Base-by-base conservation (phyloP, 306 rosid species). In the Quercus bicolor region DNA sequence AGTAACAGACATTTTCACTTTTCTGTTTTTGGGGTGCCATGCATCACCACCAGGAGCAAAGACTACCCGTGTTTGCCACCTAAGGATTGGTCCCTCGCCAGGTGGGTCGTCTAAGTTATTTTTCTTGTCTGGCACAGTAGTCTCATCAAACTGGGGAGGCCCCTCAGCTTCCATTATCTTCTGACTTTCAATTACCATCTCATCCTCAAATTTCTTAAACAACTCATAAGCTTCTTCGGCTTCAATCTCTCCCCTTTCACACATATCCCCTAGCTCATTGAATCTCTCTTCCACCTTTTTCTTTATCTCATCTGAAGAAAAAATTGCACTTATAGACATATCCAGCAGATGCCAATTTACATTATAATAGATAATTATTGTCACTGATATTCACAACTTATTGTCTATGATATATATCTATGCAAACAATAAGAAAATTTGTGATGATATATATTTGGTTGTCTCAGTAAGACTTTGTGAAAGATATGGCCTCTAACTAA, bases 41-140 rank as follows among this genome's bases (percentile, higher is more conserved):
- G 99, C 95, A 90, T 95, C 94, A 60, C 94, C 97, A 31, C 99
- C 99, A 21, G 99, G 98, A 80, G 92, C 89, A 89, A 96, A 90
- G 75, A 96, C 98, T 74, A 87, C 90, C 61, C 98, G 84, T 61
- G 93, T 86, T 82, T 78, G 90, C 99, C 98, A 96, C 70, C 93
- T 80, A 80, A 96, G 96, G 78, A 96, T 91, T 4, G 99, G 99
- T 26, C 99, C 99, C 79, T 93, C 99, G 2, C 98, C 99, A 5
- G 96, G 93, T 34, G 96, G 97, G 51, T 87, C 98, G 75, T 86
- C 99, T 14, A 68, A 45, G 82, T 89, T 89, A 70, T 86, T 93
- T 80, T 88, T 91, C 82, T 86, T 86, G 79, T 91, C 91, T 13
- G 77, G 84, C 59, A 80, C 86, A 78, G 70, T 78, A 40, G 75